Evolutionary conservation across 106 monocot genomes (phyloP).

Genomic region (Dendrobium chrysotoxum): DNA sequence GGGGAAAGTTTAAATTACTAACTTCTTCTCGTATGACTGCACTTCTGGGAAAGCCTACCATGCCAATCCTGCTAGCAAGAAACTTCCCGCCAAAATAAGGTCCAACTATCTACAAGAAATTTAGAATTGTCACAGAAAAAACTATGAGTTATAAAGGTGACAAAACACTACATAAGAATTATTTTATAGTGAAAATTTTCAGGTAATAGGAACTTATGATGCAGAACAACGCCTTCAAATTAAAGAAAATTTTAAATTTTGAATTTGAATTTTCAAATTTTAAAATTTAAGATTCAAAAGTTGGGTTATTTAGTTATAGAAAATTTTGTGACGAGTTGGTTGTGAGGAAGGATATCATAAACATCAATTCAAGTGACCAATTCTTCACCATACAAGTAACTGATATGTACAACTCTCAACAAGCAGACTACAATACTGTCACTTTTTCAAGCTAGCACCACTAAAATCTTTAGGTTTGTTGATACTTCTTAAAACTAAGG

Average conservation of each 20-base stretch:
- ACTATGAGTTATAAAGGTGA: not conserved
- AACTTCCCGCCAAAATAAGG: constrained; percentile 8
- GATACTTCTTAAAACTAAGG: constrained; percentile 16
- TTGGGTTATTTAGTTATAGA: too few relatives aligned
- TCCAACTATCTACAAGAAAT: constrained; percentile 17
- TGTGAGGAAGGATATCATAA: too few relatives aligned
- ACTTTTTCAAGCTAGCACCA: too few relatives aligned
- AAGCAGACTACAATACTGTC: not conserved
- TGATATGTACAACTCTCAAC: constrained; percentile 37
- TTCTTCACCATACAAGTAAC: constrained; percentile 22
- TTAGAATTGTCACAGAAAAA: not conserved
- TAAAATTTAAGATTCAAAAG: too few relatives aligned
- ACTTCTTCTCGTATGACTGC: constrained; percentile 15
- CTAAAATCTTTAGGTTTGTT: not conserved
- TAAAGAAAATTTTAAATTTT: too few relatives aligned
- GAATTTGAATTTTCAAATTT: too few relatives aligned
- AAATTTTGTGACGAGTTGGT: too few relatives aligned
- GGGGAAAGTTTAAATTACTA: constrained; percentile 4
- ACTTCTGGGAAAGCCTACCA: constrained; percentile 14
- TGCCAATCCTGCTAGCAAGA: constrained; percentile 12
- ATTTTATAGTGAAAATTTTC: not conserved
- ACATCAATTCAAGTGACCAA: too few relatives aligned
- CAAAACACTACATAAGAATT: not conserved
- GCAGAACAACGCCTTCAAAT: too few relatives aligned
- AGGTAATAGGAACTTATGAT: not conserved